Percentiles rank a stretch among this genome's conserved stretches.
Conservation (phyloP, 257 asterid species). For the Solanum lignicaule region DNA sequence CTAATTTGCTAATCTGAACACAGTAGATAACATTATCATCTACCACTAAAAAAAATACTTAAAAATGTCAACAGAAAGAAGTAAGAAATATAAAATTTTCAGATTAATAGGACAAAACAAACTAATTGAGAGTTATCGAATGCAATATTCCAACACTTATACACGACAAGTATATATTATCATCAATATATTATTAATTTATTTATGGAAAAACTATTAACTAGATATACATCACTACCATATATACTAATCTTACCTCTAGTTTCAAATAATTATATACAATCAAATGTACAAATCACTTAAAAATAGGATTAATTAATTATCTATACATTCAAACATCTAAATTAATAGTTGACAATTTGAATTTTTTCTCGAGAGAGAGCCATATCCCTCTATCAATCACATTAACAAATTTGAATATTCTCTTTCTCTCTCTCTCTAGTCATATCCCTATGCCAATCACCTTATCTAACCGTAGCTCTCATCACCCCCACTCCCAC, state of each 20-base stretch:
- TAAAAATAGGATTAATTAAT: too few species aligned
- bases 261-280: too few species aligned
- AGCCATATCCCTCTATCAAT: too few species aligned
- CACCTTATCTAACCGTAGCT: not conserved
- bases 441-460: not conserved
- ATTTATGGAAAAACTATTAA: too few species aligned
- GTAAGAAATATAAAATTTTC: not conserved
- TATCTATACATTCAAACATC: too few species aligned
- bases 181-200: too few species aligned
- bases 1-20: too few species aligned
- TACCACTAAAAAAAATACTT: not conserved
- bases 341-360: too few species aligned
- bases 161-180: not conserved
- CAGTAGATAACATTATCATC: not conserved
- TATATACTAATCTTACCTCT: too few species aligned
- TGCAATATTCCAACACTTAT: not conserved
- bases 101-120: not conserved
- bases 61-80: not conserved
- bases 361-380: too few species aligned
- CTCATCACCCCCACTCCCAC: not conserved
- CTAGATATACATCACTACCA: not conserved
- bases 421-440: not conserved
- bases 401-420: too few species aligned
- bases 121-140: not conserved
- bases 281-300: too few species aligned